Conservation (phyloP, 371 early-diverging fungal genomes). For the Mucor racemosus region DNA sequence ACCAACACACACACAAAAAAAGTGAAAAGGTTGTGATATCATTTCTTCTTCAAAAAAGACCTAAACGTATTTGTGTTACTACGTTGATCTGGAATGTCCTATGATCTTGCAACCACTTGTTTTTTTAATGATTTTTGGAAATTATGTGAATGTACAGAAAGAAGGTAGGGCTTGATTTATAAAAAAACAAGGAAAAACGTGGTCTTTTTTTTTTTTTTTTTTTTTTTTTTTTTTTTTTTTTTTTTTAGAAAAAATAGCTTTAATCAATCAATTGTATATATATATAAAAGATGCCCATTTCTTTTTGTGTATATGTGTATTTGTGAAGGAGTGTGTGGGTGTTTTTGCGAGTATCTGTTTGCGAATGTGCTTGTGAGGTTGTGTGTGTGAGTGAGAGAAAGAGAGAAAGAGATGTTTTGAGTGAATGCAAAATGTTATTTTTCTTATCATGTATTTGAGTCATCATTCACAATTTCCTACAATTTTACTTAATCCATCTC, state of each 20-base stretch:
- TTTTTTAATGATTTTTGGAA: not conserved
- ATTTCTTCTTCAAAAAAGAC: not conserved
- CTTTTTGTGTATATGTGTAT: not conserved
- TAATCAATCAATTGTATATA: not conserved
- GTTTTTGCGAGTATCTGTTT: not conserved
- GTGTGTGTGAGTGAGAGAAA: no score
- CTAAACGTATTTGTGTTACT: not conserved
- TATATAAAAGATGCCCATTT: not conserved
- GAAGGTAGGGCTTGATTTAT: no score
- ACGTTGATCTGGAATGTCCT: not conserved
- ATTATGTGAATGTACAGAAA: no score
- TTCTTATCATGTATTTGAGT: not conserved
- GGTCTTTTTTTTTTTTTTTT: not conserved
- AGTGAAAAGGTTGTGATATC: not conserved
- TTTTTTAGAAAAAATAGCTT: not conserved
- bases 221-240: not conserved
- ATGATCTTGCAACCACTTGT: not conserved
- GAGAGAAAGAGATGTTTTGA: not conserved
- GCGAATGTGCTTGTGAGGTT: not conserved
- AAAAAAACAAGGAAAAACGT: no score
- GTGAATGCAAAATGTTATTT: not conserved
- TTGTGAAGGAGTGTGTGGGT: not conserved
- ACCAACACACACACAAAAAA: not conserved
- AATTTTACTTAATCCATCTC: conserved; percentile 34
- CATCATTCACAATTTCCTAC: not conserved